Base-by-base conservation (phyloP, 2,329 filamentous ascomycete genomes). In the Microcera coccophila region DNA sequence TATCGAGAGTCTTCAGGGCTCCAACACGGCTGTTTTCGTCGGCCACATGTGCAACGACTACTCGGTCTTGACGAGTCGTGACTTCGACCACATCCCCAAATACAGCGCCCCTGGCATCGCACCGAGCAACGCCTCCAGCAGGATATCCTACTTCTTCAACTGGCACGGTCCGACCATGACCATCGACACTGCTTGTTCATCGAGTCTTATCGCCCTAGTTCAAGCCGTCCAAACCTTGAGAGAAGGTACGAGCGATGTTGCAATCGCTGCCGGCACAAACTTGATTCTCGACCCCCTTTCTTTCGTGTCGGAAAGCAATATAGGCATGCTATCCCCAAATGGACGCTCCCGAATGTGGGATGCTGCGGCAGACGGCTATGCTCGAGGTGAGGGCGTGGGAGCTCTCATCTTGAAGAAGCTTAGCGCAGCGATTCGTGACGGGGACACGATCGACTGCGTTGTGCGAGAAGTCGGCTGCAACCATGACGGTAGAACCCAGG, bases 1-100 rank as follows among this genome's bases (percentile, higher is more conserved):
- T 1, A 65, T 66, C 16, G 65, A 74, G 40, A 65, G 68, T 5
- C 52, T 75, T 3, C 63, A 69, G 11, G 70, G 69, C 3, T 69
- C 62, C 31, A 63, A 72, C 37, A 67, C 72, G 1, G 65, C 70
- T 4, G 73, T 77, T 2, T 78, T 71, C 42, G 69, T 75, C 5
- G 74, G 74, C 14, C 72, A 70, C 2, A 75, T 75, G 45, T 71
- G 74, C 26, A 72, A 73, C 61, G 22, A 26, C 7, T 26, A 26
- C 22, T 7, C 7, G 12, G 22, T 26, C 12, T 7, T 26, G 22
- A 7, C 12, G 7, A 7, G 7, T 7, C 7, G 22, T 7, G 22
- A 26, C 12, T 12, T 26, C 22, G 22, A 26, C 12, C 12, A 12
- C 12, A 12, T 26, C 7, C 22, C 22, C 22, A 26, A 7, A 7